A percentile compares a stretch with the other conserved stretches of the same genome.
phyloP scores from a whole-genome alignment of 768 basidiomycete species.

The Leccinum longicurvipes region DNA sequence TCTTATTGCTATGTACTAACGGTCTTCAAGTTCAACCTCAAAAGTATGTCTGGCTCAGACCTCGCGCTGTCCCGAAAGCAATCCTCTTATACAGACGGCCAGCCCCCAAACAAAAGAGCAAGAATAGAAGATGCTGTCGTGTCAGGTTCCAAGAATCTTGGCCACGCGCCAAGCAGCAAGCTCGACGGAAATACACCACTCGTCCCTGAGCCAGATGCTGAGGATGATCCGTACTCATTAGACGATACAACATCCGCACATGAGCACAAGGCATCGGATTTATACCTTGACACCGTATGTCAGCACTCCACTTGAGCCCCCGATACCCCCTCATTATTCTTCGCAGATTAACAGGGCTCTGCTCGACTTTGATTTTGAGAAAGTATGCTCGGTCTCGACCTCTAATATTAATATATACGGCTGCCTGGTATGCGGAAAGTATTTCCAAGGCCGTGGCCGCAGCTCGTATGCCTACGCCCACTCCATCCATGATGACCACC shows the following conservation, averaged over 20 bases:
- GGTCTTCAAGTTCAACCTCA: constrained; percentile 1
- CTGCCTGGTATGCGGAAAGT: constrained; percentile 97
- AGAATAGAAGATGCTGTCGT: constrained; percentile 19
- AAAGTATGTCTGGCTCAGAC: constrained; percentile 14
- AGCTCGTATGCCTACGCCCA: constrained; percentile 95
- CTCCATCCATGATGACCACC: constrained; percentile 96
- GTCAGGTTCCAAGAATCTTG: constrained; percentile 28
- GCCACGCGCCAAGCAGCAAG: constrained; percentile 15
- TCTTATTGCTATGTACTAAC: neutral
- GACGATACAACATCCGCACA: constrained; percentile 22
- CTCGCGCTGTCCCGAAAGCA: constrained; percentile 7
- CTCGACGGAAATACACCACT: constrained; percentile 30
- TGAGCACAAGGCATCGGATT: constrained; percentile 61
- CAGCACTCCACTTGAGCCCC: constrained; percentile 13
- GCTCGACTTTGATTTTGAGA: constrained; percentile 99
- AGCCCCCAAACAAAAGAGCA: constrained; percentile 30
- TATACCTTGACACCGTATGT: constrained; percentile 92
- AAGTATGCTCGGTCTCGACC: constrained; percentile 94
- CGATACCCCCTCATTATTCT: constrained; percentile 18
- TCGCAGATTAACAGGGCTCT: constrained; percentile 81
- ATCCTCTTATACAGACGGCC: constrained; percentile 9
- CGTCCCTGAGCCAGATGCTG: constrained; percentile 19
- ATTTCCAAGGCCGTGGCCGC: constrained; percentile 95
- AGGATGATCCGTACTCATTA: constrained; percentile 27
- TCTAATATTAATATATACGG: constrained; percentile 98